Evolutionary conservation across 1,284 basidiomycete species (phyloP).

Genomic region (Ceratobasidium sp.): DNA sequence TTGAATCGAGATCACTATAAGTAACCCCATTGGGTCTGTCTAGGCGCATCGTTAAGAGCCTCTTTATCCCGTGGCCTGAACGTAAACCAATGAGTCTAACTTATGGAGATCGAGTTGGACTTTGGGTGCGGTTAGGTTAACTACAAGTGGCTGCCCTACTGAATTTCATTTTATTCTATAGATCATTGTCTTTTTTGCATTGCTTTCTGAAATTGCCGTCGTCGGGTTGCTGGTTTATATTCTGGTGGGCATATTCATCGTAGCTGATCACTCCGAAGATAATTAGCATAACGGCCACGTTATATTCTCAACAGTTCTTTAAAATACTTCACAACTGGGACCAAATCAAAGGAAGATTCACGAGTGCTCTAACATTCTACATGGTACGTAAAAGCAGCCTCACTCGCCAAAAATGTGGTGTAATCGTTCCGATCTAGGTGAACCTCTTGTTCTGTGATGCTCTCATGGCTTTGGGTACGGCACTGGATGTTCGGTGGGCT

Average conservation of each 20-base stretch:
- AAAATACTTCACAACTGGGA: neutral
- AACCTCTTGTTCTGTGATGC: conserved; percentile 57
- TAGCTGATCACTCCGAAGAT: neutral
- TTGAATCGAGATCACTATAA: too few species aligned
- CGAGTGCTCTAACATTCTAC: neutral
- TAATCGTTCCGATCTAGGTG: neutral
- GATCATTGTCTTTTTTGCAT: neutral
- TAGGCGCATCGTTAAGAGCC: too few species aligned
- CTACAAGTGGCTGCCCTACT: neutral
- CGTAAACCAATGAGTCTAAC: neutral
- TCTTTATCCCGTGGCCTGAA: too few species aligned
- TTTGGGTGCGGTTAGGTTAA: neutral
- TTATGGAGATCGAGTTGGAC: neutral
- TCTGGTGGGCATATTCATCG: neutral
- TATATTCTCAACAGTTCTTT: neutral
- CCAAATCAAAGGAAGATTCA: neutral
- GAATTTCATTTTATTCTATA: neutral
- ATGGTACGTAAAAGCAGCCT: neutral
- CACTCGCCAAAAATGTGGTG: too few species aligned
- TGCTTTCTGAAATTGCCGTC: neutral
- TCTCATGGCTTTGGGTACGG: conserved; percentile 58
- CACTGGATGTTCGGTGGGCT: conserved; percentile 59
- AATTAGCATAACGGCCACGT: neutral
- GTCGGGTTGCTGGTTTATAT: conserved; percentile 3
- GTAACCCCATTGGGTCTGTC: too few species aligned